These are phyloP conservation scores for Globisporangium middletonii DNA, from an alignment of 352 stramenopile genomes.

Conservation along the genomic window DNA sequence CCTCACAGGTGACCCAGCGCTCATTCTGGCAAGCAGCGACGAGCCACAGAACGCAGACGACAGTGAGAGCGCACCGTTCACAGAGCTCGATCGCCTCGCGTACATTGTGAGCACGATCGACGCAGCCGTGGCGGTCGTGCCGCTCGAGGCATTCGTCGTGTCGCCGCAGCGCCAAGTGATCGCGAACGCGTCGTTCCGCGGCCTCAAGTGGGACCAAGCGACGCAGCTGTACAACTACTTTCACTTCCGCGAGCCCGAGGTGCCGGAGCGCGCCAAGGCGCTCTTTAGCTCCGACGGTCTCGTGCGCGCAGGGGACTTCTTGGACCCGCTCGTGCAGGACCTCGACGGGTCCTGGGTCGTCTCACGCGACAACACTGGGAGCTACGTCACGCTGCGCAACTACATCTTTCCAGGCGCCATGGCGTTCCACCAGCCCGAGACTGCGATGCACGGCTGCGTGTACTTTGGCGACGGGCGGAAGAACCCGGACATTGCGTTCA, in stretches of 20 bases:
- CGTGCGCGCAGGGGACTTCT: constrained; percentile 60
- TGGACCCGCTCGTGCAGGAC: constrained; percentile 62
- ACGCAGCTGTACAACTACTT: constrained; percentile 71
- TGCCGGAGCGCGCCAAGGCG: constrained; percentile 52
- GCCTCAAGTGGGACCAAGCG: constrained; percentile 56
- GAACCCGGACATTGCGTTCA: constrained; percentile 71
- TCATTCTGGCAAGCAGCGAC: constrained; percentile 29
- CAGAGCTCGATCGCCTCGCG: constrained; percentile 67
- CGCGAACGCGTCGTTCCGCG: constrained; percentile 59
- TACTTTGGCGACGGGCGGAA: constrained; percentile 78
- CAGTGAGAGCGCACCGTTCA: constrained; percentile 36
- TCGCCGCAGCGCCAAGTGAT: constrained; percentile 66
- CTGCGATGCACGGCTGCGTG: constrained; percentile 44
- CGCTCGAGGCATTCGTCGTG: constrained; percentile 61
- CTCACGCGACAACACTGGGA: constrained; percentile 57
- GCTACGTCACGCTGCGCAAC: constrained; percentile 56
- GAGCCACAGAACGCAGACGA: constrained; percentile 37
- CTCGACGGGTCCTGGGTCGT: constrained; percentile 60
- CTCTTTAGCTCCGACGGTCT: constrained; percentile 47
- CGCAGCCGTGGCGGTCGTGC: constrained; percentile 44
- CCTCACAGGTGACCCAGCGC: constrained; percentile 62
- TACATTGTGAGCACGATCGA: constrained; percentile 69
- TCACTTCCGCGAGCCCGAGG: constrained; percentile 60
- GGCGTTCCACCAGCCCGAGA: constrained; percentile 57
- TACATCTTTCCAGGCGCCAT: constrained; percentile 58